A percentile compares a stretch with the other conserved stretches of the same genome.
These are phyloP conservation scores for Leishmania tropica DNA, from an alignment of 208 protist species.

Conservation along the genomic window DNA sequence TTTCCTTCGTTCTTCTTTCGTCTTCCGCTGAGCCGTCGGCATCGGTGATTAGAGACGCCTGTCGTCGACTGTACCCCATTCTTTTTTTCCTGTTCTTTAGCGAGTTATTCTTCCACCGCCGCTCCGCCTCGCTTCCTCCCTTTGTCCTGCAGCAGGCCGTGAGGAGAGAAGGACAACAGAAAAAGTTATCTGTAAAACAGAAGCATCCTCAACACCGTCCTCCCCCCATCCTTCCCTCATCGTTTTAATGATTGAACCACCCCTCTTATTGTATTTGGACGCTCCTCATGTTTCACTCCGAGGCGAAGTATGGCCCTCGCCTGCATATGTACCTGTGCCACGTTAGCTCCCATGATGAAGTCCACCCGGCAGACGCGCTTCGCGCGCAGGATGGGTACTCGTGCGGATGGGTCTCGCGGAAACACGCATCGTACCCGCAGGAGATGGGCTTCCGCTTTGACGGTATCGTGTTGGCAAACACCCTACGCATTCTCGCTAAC, in stretches of 20 bases:
- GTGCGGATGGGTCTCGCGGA: constrained; percentile 86
- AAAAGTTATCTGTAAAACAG: background rate
- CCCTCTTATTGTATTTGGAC: background rate
- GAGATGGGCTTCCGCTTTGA: constrained; percentile 90
- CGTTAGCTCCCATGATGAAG: constrained; percentile 81
- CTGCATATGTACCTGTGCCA: constrained; percentile 75
- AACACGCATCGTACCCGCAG: constrained; percentile 84
- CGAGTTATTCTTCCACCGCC: background rate
- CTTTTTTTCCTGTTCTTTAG: constrained; percentile 3
- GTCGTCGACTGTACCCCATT: background rate
- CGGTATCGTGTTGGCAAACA: constrained; percentile 72
- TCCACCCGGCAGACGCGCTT: constrained; percentile 52
- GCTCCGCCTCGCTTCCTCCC: background rate
- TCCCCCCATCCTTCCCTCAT: background rate
- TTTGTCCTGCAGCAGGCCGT: background rate
- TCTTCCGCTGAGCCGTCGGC: background rate
- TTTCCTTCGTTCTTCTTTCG: background rate
- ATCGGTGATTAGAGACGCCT: background rate
- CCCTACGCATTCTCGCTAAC: constrained; percentile 79
- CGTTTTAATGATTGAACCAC: background rate
- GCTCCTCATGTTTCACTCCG: constrained; percentile 35
- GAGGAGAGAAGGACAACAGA: background rate
- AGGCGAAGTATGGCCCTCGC: constrained; percentile 75
- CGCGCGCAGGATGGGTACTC: constrained; percentile 55
- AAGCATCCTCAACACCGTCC: background rate